Evolutionary conservation across 306 rosid genomes (phyloP).

Genomic region (Cotoneaster glaucophyllus): DNA sequence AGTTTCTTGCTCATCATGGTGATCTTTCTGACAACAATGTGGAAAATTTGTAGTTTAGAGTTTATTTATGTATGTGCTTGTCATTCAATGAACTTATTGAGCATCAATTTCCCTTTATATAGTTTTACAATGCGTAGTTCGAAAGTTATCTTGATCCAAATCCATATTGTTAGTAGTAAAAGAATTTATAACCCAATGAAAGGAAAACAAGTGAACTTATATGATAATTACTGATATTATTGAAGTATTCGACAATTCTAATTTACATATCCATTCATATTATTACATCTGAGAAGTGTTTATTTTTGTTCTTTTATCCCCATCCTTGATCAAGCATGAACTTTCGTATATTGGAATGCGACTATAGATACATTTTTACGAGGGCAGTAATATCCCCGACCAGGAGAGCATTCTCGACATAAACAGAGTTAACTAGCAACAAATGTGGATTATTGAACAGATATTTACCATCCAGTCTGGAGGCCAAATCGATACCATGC

Average conservation of each 20-base stretch:
- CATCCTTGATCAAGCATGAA: neutral
- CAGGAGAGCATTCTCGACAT: neutral
- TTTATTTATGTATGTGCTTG: neutral
- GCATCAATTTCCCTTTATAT: neutral
- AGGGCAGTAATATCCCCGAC: neutral
- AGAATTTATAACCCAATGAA: neutral
- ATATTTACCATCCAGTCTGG: neutral
- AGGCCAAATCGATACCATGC: neutral
- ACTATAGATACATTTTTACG: neutral
- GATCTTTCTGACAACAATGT: neutral
- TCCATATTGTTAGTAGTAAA: neutral
- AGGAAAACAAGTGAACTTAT: neutral
- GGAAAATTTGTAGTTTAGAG: neutral
- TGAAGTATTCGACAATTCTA: neutral
- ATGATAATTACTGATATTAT: neutral
- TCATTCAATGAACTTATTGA: neutral
- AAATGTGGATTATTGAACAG: neutral
- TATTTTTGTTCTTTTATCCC: neutral
- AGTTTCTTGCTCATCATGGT: neutral
- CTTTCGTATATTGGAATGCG: neutral
- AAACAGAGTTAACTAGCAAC: neutral
- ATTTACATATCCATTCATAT: neutral
- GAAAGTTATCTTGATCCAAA: neutral
- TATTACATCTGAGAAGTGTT: neutral
- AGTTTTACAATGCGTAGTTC: neutral